Base-by-base conservation (phyloP, 2,329 filamentous ascomycete genomes). In the Diaporthe aspalathi region DNA sequence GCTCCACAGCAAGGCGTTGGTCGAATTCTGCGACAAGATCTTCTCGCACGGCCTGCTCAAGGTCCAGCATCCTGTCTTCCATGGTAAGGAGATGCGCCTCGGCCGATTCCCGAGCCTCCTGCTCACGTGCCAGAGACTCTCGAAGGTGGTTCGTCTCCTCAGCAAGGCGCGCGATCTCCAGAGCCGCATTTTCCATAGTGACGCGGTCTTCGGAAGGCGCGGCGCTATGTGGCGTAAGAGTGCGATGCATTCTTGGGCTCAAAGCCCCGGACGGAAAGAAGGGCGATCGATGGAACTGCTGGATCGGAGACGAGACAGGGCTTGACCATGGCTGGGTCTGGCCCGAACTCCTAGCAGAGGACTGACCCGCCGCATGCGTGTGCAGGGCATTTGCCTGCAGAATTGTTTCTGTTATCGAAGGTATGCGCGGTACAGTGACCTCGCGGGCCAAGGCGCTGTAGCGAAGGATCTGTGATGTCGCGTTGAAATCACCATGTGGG, bases 391-490 rank as follows among this genome's bases (percentile, higher is more conserved):
- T 77, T 16, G 81, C 79, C 17, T 83, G 81, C 20, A 87, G 78
- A 43, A 96, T 93, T 0, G 92, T 93, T 52, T 90, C 90, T 0
- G 92, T 93, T 65, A 95, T 90, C 60, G 93, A 96, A 0, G 95
- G 95, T 9, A 97, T 90, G 6, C 95, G 92, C 7, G 95, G 94
- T 1, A 98, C 94, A 0, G 95, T 97, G 14, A 98, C 93, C 82
- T 98, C 95, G 24, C 94, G 90, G 0, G 96, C 96, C 5, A 99
- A 87, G 0, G 96, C 95, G 27, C 94, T 96, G 82, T 99, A 99
- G 22, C 95, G 91, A 1, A 99, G 86, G 73, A 99, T 98, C 79
- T 98, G 96, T 6, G 94, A 97, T 0, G 96, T 99, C 16, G 96
- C 94, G 78, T 98, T 98, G 84, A 95, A 98, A 81, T 99, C 96